Conservation (phyloP, 1,284 basidiomycete species). For the Megacollybia platyphylla region DNA sequence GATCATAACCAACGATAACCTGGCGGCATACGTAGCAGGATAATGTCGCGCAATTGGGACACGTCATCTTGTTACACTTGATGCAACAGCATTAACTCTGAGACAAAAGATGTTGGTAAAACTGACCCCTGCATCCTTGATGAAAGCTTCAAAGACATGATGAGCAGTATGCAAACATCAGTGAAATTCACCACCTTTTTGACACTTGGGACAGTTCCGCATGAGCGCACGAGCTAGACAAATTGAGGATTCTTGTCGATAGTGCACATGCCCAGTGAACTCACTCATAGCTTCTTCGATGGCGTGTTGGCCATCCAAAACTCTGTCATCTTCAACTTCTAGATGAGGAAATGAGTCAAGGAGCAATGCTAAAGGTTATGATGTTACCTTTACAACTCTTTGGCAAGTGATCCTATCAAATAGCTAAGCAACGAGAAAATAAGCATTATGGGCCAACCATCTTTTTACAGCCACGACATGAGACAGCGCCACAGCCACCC, state of each 20-base stretch:
- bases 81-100: neutral
- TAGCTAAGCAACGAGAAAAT: neutral
- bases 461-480: conserved; percentile 69
- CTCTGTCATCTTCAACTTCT: conserved; percentile 65
- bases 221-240: conserved; percentile 61
- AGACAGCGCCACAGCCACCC: conserved; percentile 49
- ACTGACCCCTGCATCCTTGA: conserved; percentile 62
- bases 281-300: conserved; percentile 81
- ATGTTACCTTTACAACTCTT: conserved; percentile 67
- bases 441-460: conserved; percentile 27
- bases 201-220: conserved; percentile 74
- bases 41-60: conserved; percentile 51
- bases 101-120: neutral
- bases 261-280: neutral
- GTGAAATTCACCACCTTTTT: conserved; percentile 33
- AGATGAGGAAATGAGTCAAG: conserved; percentile 4
- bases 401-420: conserved; percentile 65
- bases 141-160: conserved; percentile 40
- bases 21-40: conserved; percentile 74
- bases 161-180: neutral
- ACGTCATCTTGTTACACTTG: conserved; percentile 76
- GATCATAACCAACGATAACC: conserved; percentile 62
- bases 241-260: conserved; percentile 1
- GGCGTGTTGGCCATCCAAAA: conserved; percentile 58
- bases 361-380: neutral